Conservation (phyloP, 2,329 filamentous ascomycete species). For the Beauveria caledonica region DNA sequence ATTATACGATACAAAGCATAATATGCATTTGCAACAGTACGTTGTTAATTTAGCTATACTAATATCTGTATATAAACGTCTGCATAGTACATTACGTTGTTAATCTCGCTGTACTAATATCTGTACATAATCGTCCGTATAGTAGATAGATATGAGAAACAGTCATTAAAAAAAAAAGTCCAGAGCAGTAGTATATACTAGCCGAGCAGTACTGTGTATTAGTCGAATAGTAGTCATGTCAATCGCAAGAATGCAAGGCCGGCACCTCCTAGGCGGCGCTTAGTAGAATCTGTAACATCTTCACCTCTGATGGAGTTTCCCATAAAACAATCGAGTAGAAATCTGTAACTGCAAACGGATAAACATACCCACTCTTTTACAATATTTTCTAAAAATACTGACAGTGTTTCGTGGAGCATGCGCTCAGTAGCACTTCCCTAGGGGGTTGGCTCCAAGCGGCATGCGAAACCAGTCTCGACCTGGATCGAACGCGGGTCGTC, state of each 20-base stretch:
- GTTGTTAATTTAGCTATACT: too few relatives aligned
- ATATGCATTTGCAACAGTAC: too few relatives aligned
- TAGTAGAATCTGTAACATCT: not conserved
- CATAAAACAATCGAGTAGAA: not conserved
- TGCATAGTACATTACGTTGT: too few relatives aligned
- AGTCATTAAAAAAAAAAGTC: too few relatives aligned
- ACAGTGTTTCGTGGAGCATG: not conserved
- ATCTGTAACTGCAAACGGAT: not conserved
- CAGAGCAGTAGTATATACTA: not conserved
- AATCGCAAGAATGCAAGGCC: not conserved
- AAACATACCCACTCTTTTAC: not conserved
- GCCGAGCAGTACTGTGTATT: not conserved
- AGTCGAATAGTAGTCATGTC: not conserved
- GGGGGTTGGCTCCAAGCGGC: not conserved
- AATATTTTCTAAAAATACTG: not conserved
- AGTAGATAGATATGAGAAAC: too few relatives aligned
- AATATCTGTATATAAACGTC: too few relatives aligned
- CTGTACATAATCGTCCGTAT: too few relatives aligned
- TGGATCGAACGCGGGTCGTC: not conserved
- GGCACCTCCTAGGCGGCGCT: not conserved
- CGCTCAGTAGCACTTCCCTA: not conserved
- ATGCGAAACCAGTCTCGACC: not conserved
- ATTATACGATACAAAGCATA: too few relatives aligned
- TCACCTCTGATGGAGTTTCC: not conserved
- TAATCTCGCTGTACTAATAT: too few relatives aligned